Conservation (phyloP, 73 alveolate genomes). For the Symbiodinium natans region DNA sequence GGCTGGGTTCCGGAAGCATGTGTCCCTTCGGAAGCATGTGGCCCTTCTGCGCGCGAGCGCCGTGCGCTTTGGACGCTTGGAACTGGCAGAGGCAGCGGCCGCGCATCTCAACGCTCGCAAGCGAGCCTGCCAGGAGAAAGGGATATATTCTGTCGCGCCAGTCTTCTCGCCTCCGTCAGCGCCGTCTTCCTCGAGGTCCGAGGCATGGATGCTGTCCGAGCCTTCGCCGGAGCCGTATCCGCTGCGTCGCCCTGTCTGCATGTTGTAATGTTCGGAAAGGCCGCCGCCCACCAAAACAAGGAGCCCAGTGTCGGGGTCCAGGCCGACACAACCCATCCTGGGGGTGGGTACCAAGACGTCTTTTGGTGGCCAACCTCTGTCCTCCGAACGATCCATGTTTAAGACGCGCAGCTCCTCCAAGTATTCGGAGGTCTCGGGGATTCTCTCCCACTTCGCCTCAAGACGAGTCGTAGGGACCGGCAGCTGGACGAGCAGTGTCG, state of each 20-base stretch:
- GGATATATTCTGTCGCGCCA: not conserved
- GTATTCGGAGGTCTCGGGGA: not conserved
- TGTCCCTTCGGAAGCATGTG: not conserved
- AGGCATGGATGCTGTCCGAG: not conserved
- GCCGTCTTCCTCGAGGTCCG: not conserved
- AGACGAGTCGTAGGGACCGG: not conserved
- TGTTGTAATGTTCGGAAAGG: not conserved
- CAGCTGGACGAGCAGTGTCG: not conserved
- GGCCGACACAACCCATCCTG: not conserved
- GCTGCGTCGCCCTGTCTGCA: not conserved
- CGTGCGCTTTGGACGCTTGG: too few species aligned
- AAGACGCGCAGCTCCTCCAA: not conserved
- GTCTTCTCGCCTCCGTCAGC: not conserved
- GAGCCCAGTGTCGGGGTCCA: not conserved
- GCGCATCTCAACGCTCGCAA: not conserved
- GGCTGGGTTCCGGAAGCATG: not conserved
- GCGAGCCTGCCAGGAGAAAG: not conserved
- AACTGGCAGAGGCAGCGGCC: too few species aligned
- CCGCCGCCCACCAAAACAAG: slow-evolving; percentile 2
- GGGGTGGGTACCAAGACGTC: not conserved
- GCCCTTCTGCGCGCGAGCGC: too few species aligned
- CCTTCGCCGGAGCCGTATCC: not conserved
- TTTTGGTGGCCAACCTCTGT: not conserved
- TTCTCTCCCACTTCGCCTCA: not conserved
- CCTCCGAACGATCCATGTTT: not conserved